Conservation (phyloP, 495 filamentous ascomycete species). For the Lichenothelia convexa region DNA sequence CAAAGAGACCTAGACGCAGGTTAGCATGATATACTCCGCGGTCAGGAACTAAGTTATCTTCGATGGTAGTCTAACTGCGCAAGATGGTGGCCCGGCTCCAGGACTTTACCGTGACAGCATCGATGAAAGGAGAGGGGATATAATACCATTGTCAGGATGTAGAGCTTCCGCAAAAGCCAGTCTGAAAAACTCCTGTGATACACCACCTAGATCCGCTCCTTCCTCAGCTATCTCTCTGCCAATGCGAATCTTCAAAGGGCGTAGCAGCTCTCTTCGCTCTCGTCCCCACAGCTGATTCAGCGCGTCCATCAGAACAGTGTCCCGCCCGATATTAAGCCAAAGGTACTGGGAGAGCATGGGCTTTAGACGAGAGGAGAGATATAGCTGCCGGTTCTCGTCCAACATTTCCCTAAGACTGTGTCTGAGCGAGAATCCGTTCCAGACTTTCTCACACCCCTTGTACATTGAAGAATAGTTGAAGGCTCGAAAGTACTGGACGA, state of each 20-base stretch:
- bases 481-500: slow-evolving; percentile 76
- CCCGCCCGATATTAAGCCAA: slow-evolving; percentile 55
- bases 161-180: slow-evolving; percentile 60
- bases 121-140: no score
- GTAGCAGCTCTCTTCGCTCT: slow-evolving; percentile 61
- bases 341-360: slow-evolving; percentile 52
- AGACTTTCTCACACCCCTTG: slow-evolving; percentile 45
- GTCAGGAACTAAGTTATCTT: slow-evolving; percentile 19
- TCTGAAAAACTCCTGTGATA: slow-evolving; percentile 90
- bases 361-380: slow-evolving; percentile 28
- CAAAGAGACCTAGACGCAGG: slow-evolving; percentile 34
- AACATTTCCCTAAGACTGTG: slow-evolving; percentile 26
- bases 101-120: no score
- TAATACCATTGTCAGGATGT: slow-evolving; percentile 54
- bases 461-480: slow-evolving; percentile 75
- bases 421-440: slow-evolving; percentile 28
- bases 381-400: slow-evolving; percentile 11
- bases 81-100: no score
- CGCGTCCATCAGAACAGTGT: slow-evolving; percentile 54
- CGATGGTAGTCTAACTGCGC: no score
- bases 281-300: slow-evolving; percentile 78
- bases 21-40: background rate
- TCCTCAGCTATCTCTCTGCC: slow-evolving; percentile 68
- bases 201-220: slow-evolving; percentile 81
- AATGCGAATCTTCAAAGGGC: slow-evolving; percentile 74